A percentile compares a stretch with the other conserved stretches of the same genome.
phyloP scores from a whole-genome alignment of 192 early-diverging fungal genomes.

The Endogone sp. region DNA sequence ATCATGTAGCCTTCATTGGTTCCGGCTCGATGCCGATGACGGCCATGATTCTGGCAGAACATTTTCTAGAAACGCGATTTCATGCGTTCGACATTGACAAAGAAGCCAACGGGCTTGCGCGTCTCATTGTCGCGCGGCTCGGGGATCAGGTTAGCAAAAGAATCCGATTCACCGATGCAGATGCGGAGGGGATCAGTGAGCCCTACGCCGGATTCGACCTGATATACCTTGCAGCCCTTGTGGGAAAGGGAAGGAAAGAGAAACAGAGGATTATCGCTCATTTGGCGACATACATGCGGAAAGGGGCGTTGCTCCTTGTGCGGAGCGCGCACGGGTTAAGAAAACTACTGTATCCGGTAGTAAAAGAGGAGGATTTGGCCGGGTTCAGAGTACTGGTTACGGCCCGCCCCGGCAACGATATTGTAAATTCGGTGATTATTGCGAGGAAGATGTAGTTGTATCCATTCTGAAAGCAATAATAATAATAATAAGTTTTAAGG shows the following conservation, averaged over 20 bases:
- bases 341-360: neutral
- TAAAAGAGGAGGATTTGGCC: neutral
- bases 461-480: too few relatives aligned
- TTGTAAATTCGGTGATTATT: neutral
- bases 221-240: neutral
- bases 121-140: neutral
- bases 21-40: neutral
- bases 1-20: neutral
- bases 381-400: neutral
- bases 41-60: neutral
- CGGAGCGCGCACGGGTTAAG: neutral
- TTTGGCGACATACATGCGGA: neutral
- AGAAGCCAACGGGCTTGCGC: neutral
- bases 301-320: neutral
- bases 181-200: neutral
- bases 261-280: neutral
- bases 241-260: neutral
- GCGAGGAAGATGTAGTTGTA: neutral
- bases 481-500: too few relatives aligned
- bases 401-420: neutral
- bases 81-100: neutral
- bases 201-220: neutral
- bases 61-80: neutral
- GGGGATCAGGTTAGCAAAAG: neutral
- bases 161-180: neutral